phyloP scores from a whole-genome alignment of 2,329 filamentous ascomycete genomes.

The Aspergillus thermomutatus region DNA sequence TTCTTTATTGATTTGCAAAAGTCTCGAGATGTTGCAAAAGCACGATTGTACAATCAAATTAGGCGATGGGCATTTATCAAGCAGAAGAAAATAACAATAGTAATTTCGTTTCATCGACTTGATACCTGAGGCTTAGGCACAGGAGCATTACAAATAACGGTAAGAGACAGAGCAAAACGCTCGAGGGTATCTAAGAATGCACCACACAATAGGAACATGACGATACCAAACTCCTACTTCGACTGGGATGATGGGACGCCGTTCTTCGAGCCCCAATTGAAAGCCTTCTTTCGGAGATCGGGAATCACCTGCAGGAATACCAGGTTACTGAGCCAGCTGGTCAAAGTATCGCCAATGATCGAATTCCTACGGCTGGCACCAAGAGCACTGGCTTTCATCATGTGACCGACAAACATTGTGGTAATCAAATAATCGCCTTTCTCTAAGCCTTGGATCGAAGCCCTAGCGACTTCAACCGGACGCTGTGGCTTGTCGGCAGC shows the following conservation, averaged over 20 bases:
- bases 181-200: constrained; percentile 29
- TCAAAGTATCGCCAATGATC: constrained; percentile 52
- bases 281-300: constrained; percentile 56
- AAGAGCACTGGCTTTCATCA: constrained; percentile 63
- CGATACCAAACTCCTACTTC: constrained; percentile 6
- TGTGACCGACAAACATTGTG: constrained; percentile 66
- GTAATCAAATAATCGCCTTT: constrained; percentile 76
- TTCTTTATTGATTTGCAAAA: background rate
- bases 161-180: constrained; percentile 9
- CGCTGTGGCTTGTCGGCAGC: constrained; percentile 76
- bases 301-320: constrained; percentile 56
- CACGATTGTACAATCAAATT: background rate
- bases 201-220: constrained; percentile 15
- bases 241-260: constrained; percentile 34
- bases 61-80: background rate
- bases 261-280: constrained; percentile 56
- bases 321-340: constrained; percentile 52
- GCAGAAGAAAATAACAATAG: background rate
- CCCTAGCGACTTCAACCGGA: constrained; percentile 71
- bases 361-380: constrained; percentile 54
- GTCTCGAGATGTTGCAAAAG: background rate
- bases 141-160: background rate
- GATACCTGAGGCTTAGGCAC: background rate
- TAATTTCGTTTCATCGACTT: background rate
- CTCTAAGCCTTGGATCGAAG: constrained; percentile 71